A percentile compares a stretch with the other conserved stretches of the same genome.
Conservation (phyloP, 1,284 basidiomycete species). For the Cryptococcus wingfieldii region DNA sequence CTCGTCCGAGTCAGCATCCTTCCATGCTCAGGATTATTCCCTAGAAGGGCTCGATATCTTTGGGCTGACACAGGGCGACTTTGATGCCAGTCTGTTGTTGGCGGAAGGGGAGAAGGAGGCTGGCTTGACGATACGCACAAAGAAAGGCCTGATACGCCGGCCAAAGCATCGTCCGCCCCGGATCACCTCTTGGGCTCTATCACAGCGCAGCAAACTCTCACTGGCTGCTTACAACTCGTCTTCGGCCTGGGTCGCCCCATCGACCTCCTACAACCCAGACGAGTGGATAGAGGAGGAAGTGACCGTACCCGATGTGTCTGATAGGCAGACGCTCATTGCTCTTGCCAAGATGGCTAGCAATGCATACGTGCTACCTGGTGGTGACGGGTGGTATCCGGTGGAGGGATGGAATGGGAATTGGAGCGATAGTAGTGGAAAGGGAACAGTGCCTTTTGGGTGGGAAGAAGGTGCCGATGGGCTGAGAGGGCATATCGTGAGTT, state of each 20-base stretch:
- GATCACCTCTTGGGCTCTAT: constrained; percentile 39
- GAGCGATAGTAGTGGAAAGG: too few species aligned
- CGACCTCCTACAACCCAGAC: constrained; percentile 22
- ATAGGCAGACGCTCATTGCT: constrained; percentile 68
- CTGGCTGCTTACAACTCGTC: neutral
- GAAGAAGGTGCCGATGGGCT: constrained; percentile 80
- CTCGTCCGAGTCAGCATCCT: constrained; percentile 11
- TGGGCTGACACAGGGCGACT: neutral
- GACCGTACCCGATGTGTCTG: constrained; percentile 59
- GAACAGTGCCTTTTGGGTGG: constrained; percentile 78
- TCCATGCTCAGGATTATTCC: constrained; percentile 15
- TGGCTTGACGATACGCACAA: constrained; percentile 31
- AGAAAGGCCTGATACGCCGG: constrained; percentile 31
- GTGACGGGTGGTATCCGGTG: constrained; percentile 73
- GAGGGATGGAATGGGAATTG: constrained; percentile 58
- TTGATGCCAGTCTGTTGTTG: neutral
- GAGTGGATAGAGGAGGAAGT: constrained; percentile 54
- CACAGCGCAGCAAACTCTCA: constrained; percentile 14
- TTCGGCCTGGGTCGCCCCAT: constrained; percentile 29
- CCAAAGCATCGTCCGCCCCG: constrained; percentile 32
- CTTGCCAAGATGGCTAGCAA: constrained; percentile 94
- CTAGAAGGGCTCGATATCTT: neutral
- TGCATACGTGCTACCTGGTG: constrained; percentile 67
- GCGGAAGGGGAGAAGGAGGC: neutral
- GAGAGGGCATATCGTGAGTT: constrained; percentile 69